phyloP scores from a whole-genome alignment of 2,329 filamentous ascomycete genomes.

The Paecilomyces fulvus region DNA sequence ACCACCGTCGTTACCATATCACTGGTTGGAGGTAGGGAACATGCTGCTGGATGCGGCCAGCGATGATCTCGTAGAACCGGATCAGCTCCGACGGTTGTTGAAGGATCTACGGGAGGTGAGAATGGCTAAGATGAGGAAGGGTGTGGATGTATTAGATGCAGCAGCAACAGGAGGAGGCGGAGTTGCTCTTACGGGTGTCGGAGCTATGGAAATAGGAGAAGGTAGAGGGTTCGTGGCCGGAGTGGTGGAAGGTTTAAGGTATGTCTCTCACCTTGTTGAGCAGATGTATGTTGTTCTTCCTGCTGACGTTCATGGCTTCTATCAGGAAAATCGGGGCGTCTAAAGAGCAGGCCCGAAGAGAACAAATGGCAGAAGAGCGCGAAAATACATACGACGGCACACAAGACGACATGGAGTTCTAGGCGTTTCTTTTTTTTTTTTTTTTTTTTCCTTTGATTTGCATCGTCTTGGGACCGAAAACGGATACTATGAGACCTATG shows the following conservation, averaged over 20 bases:
- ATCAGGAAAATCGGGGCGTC: constrained; percentile 68
- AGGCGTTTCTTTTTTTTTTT: constrained; percentile 8
- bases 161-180: constrained; percentile 48
- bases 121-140: constrained; percentile 77
- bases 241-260: constrained; percentile 75
- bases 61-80: constrained; percentile 69
- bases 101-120: constrained; percentile 79
- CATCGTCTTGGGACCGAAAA: constrained; percentile 2
- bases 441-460: constrained; percentile 5
- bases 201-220: constrained; percentile 88
- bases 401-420: constrained; percentile 50
- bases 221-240: constrained; percentile 73
- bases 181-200: constrained; percentile 71
- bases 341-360: constrained; percentile 66
- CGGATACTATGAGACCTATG: constrained; percentile 5
- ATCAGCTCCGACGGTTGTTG: constrained; percentile 65
- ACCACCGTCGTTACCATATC: constrained; percentile 61
- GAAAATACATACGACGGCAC: constrained; percentile 43
- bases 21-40: constrained; percentile 89
- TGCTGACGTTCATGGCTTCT: constrained; percentile 1
- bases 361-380: constrained; percentile 63
- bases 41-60: constrained; percentile 75
- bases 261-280: constrained; percentile 8
- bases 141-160: constrained; percentile 59
- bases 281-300: not conserved